Percentiles rank a stretch among this genome's conserved stretches.
Conservation (phyloP, 2,329 filamentous ascomycete genomes). For the Metarhizium humberi region DNA sequence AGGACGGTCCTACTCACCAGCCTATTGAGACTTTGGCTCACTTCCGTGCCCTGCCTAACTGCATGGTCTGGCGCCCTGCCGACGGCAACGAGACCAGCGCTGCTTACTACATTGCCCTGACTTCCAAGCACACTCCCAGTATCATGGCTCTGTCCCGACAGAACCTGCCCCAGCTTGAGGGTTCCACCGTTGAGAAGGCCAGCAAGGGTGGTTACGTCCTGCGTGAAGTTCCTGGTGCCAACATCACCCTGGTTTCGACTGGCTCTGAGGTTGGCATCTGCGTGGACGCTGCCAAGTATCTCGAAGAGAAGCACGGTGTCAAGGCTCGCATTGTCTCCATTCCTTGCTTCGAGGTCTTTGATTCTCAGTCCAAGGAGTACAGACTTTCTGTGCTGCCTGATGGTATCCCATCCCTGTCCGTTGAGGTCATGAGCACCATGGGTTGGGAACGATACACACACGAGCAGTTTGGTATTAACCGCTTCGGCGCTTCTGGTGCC, state of each 20-base stretch:
- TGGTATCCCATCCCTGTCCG: slow-evolving; percentile 83
- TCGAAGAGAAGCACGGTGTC: slow-evolving; percentile 81
- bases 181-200: slow-evolving; percentile 78
- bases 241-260: slow-evolving; percentile 85
- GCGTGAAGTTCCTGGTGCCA: slow-evolving; percentile 73
- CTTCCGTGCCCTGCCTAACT: slow-evolving; percentile 98
- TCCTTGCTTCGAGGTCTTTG: slow-evolving; percentile 96
- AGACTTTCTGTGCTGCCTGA: slow-evolving; percentile 85
- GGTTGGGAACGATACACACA: slow-evolving; percentile 99
- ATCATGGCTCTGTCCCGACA: slow-evolving; percentile 94
- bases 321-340: slow-evolving; percentile 89
- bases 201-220: slow-evolving; percentile 94
- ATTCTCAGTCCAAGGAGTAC: slow-evolving; percentile 91
- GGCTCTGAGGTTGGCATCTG: slow-evolving; percentile 94
- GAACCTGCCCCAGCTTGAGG: slow-evolving; percentile 96
- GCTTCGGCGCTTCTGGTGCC: slow-evolving; percentile 93
- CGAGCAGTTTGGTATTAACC: slow-evolving; percentile 98
- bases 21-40: slow-evolving; percentile 96
- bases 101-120: slow-evolving; percentile 93
- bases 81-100: slow-evolving; percentile 98
- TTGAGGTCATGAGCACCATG: slow-evolving; percentile 95
- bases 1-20: slow-evolving; percentile 98
- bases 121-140: slow-evolving; percentile 79
- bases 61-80: slow-evolving; percentile 98
- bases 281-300: slow-evolving; percentile 83